These are phyloP conservation scores for Austroboletus festivus DNA, from an alignment of 768 basidiomycete genomes.

Conservation along the genomic window DNA sequence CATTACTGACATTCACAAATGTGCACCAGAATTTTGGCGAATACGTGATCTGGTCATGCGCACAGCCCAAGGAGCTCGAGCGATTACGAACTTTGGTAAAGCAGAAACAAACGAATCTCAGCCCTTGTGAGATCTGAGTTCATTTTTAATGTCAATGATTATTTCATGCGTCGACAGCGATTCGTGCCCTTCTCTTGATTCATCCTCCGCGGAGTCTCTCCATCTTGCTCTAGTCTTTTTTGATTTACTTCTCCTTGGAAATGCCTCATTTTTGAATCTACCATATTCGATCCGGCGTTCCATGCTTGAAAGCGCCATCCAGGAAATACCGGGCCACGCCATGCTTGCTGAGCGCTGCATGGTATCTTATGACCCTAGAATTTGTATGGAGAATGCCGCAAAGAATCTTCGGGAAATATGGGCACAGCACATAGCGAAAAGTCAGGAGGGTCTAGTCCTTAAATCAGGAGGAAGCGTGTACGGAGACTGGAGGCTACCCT, in stretches of 20 bases:
- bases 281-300: constrained; percentile 61
- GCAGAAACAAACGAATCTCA: constrained; percentile 20
- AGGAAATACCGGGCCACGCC: constrained; percentile 52
- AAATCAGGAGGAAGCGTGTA: constrained; percentile 72
- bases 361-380: constrained; percentile 32
- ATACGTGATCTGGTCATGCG: constrained; percentile 58
- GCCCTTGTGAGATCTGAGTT: constrained; percentile 14
- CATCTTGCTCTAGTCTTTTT: constrained; percentile 86
- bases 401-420: constrained; percentile 44
- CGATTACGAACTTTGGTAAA: constrained; percentile 19
- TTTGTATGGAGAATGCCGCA: constrained; percentile 9
- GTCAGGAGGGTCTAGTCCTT: constrained; percentile 71
- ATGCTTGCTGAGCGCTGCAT: constrained; percentile 57
- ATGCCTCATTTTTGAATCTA: constrained; percentile 47
- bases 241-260: constrained; percentile 73
- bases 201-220: constrained; percentile 38
- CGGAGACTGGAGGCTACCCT: constrained; percentile 59
- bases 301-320: constrained; percentile 57
- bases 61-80: constrained; percentile 56
- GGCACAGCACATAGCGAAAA: constrained; percentile 46
- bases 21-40: constrained; percentile 67
- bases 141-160: constrained; percentile 1
- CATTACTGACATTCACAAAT: constrained; percentile 2
- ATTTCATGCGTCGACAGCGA: constrained; percentile 22
- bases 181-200: constrained; percentile 42